A percentile compares a stretch with the other conserved stretches of the same genome.
Evolutionary conservation across 768 basidiomycete species (phyloP).

Genomic region (Mycena rosella): DNA sequence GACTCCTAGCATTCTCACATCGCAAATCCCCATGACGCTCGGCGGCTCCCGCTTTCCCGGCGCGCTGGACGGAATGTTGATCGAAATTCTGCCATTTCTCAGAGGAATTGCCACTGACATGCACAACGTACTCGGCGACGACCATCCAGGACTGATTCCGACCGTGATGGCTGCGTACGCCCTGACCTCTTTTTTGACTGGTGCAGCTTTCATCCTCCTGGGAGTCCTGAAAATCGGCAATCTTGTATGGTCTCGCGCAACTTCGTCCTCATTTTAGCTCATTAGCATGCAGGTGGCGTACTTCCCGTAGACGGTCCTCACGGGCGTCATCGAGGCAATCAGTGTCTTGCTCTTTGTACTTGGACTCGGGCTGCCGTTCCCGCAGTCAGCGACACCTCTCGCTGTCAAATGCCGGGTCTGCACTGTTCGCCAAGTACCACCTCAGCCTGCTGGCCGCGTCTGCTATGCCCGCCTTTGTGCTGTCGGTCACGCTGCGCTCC

Average conservation of each 20-base stretch:
- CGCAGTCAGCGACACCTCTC: slow-evolving; percentile 21
- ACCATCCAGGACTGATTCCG: slow-evolving; percentile 40
- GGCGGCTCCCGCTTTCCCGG: slow-evolving; percentile 44
- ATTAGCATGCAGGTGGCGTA: slow-evolving; percentile 38
- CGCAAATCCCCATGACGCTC: slow-evolving; percentile 39
- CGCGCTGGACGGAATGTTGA: slow-evolving; percentile 39
- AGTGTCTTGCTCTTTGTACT: slow-evolving; percentile 40
- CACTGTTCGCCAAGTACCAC: slow-evolving; percentile 36
- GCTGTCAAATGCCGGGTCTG: slow-evolving; percentile 28
- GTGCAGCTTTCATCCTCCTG: slow-evolving; percentile 37
- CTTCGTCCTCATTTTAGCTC: background rate
- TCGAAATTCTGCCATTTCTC: slow-evolving; percentile 43
- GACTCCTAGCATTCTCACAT: slow-evolving; percentile 31
- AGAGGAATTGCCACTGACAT: slow-evolving; percentile 38
- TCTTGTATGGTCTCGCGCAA: slow-evolving; percentile 24
- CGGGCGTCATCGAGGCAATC: slow-evolving; percentile 41
- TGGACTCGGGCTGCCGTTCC: slow-evolving; percentile 34
- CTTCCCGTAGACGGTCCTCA: slow-evolving; percentile 42
- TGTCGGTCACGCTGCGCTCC: slow-evolving; percentile 37
- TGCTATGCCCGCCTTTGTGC: slow-evolving; percentile 38
- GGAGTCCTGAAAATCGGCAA: slow-evolving; percentile 39
- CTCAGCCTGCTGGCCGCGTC: slow-evolving; percentile 39
- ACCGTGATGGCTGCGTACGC: slow-evolving; percentile 44
- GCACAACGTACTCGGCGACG: slow-evolving; percentile 36
- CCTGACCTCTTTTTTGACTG: slow-evolving; percentile 40